Percentiles rank a stretch among this genome's conserved stretches.
Conservation (phyloP, 495 filamentous ascomycete species). For the Friedmanniomyces endolithicus region DNA sequence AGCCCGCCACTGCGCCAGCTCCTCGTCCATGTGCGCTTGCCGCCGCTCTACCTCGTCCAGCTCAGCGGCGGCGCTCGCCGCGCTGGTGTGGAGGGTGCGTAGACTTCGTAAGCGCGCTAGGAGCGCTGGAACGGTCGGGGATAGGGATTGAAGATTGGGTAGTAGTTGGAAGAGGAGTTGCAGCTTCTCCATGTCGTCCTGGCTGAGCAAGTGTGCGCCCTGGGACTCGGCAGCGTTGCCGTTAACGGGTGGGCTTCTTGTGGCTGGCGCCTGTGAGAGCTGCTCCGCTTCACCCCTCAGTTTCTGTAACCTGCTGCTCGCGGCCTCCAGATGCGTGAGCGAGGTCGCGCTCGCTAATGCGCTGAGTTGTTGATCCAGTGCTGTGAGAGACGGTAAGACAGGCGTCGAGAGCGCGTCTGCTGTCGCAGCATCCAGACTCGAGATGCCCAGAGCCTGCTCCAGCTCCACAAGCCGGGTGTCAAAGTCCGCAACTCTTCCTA, state of each 20-base stretch:
- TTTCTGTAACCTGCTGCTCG: constrained; percentile 58
- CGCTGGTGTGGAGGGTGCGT: constrained; percentile 72
- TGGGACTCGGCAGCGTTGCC: constrained; percentile 14
- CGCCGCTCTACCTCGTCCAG: constrained; percentile 63
- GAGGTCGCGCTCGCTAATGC: constrained; percentile 51
- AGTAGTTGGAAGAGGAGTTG: constrained; percentile 66
- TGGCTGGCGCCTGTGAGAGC: constrained; percentile 29
- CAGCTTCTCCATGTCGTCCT: constrained; percentile 8
- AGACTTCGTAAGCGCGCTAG: constrained; percentile 77
- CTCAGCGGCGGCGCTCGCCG: constrained; percentile 69
- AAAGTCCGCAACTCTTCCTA: constrained; percentile 77
- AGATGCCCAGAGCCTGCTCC: constrained; percentile 72
- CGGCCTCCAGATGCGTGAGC: constrained; percentile 53
- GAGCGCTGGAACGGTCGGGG: constrained; percentile 72
- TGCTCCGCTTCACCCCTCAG: constrained; percentile 62
- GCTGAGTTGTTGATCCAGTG: constrained; percentile 59
- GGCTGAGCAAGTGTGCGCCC: background rate
- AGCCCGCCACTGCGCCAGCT: constrained; percentile 78
- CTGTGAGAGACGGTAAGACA: constrained; percentile 67
- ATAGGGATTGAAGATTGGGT: constrained; percentile 74
- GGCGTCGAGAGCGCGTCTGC: constrained; percentile 43
- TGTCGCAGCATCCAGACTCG: constrained; percentile 52
- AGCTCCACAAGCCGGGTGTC: constrained; percentile 65
- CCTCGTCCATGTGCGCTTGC: constrained; percentile 69
- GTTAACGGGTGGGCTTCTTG: constrained; percentile 2